Percentiles rank a stretch among this genome's conserved stretches.
These are phyloP conservation scores for Thielaviopsis euricoi DNA, from an alignment of 2,329 filamentous ascomycete species.

Conservation along the genomic window DNA sequence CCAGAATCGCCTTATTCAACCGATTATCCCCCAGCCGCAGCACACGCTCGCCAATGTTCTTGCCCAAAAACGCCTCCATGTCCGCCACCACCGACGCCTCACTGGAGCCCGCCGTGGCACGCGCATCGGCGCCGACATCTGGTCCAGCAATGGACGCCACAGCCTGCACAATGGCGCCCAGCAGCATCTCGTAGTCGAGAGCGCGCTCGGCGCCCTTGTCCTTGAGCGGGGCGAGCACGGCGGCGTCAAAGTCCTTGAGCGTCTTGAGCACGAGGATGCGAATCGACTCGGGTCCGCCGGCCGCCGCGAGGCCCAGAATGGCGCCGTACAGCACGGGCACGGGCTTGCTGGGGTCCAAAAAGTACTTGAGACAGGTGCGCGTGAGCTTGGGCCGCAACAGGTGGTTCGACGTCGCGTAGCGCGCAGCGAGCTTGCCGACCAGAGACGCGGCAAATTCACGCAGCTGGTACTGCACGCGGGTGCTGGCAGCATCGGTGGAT, in stretches of 20 bases:
- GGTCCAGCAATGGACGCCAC: constrained; percentile 27
- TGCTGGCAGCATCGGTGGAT: constrained; percentile 22
- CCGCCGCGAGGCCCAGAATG: constrained; percentile 59
- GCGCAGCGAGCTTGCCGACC: constrained; percentile 60
- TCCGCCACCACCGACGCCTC: constrained; percentile 23
- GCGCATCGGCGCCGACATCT: constrained; percentile 14
- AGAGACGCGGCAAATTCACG: constrained; percentile 73
- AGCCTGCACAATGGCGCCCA: constrained; percentile 38
- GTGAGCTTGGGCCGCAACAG: constrained; percentile 77
- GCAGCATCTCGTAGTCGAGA: constrained; percentile 38
- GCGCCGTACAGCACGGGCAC: constrained; percentile 80
- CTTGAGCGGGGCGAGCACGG: constrained; percentile 35
- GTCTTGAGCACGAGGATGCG: constrained; percentile 40
- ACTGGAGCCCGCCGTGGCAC: not conserved
- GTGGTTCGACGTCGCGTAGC: constrained; percentile 66
- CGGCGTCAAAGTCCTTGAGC: constrained; percentile 35
- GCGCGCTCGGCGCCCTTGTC: constrained; percentile 29
- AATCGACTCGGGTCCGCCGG: constrained; percentile 50
- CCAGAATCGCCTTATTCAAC: constrained; percentile 34
- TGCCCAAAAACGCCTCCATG: constrained; percentile 37
- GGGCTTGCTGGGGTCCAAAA: constrained; percentile 72
- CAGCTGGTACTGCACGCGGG: constrained; percentile 56
- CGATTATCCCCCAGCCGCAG: constrained; percentile 27
- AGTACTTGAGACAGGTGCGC: constrained; percentile 81
- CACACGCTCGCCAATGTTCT: constrained; percentile 35